phyloP scores from a whole-genome alignment of 192 early-diverging fungal genomes.

The Oehlia diaphana region DNA sequence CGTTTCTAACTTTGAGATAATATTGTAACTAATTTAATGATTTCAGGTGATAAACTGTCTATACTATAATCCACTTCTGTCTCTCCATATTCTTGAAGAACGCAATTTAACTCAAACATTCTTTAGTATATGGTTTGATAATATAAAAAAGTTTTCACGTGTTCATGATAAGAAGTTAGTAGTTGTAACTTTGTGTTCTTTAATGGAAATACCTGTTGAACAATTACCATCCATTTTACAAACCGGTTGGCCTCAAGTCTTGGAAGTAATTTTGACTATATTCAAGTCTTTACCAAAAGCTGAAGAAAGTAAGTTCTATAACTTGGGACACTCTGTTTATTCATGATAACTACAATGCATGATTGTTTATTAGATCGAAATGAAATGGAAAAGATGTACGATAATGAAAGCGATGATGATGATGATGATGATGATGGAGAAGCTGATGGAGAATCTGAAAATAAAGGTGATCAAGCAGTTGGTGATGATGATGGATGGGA shows the following conservation, averaged over 20 bases:
- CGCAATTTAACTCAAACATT: conserved; percentile 73
- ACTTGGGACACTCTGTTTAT: conserved; percentile 10
- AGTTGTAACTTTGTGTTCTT: conserved; percentile 73
- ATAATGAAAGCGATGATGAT: conserved; percentile 54
- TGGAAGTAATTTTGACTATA: conserved; percentile 67
- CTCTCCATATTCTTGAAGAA: conserved; percentile 78
- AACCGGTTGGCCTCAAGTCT: conserved; percentile 71
- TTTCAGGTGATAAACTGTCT: conserved; percentile 72
- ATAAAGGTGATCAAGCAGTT: conserved; percentile 57
- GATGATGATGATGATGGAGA: conserved; percentile 49
- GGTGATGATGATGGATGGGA: conserved; percentile 48
- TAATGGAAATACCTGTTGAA: conserved; percentile 70
- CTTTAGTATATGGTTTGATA: conserved; percentile 78
- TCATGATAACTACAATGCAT: conserved; percentile 17
- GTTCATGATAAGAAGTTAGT: conserved; percentile 96
- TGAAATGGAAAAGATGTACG: conserved; percentile 51
- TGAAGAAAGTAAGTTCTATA: conserved; percentile 49
- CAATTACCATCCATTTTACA: conserved; percentile 74
- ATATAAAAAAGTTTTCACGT: conserved; percentile 72
- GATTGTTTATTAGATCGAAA: conserved; percentile 41
- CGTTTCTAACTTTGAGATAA: not conserved
- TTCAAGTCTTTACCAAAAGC: conserved; percentile 80
- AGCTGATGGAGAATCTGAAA: conserved; percentile 52
- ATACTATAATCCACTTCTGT: conserved; percentile 82
- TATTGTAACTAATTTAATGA: conserved; percentile 18